Evolutionary conservation across 805 yeast species (phyloP).

Genomic region (Lachancea kluyveri): DNA sequence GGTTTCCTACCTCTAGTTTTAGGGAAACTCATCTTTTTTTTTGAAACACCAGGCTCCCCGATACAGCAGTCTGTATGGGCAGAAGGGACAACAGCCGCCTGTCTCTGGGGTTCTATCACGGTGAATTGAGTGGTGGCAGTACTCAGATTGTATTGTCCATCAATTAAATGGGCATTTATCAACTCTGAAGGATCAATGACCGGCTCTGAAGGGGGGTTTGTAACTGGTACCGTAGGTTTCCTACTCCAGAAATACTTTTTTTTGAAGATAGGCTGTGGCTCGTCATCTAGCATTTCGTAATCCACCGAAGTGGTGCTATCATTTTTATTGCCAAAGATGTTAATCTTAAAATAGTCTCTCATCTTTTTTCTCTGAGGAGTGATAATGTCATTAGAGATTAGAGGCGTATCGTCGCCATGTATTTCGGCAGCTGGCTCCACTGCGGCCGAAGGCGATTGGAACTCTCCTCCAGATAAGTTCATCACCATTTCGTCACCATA

Average conservation of each 20-base stretch:
- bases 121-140: conserved; percentile 1
- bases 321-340: conserved; percentile 15
- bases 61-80: too few species aligned
- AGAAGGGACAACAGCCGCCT: too few species aligned
- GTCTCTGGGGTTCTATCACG: conserved; percentile 2
- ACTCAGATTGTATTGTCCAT: conserved; percentile 3
- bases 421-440: neutral
- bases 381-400: conserved; percentile 3
- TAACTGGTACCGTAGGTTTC: conserved; percentile 11
- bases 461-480: conserved; percentile 4
- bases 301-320: conserved; percentile 2
- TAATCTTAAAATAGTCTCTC: conserved; percentile 25
- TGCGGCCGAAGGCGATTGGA: neutral
- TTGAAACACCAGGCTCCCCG: conserved; percentile 8
- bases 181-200: conserved; percentile 7
- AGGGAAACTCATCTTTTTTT: conserved; percentile 20
- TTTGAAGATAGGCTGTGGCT: conserved; percentile 15
- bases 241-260: conserved; percentile 26
- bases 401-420: conserved; percentile 1
- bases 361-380: conserved; percentile 15
- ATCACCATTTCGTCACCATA: conserved; percentile 10
- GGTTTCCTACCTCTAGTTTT: conserved; percentile 62
- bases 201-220: conserved; percentile 2
- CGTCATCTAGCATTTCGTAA: conserved; percentile 9
- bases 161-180: conserved; percentile 1